Evolutionary conservation across 2,329 filamentous ascomycete species (phyloP).

Genomic region (Cordyceps farinosa): DNA sequence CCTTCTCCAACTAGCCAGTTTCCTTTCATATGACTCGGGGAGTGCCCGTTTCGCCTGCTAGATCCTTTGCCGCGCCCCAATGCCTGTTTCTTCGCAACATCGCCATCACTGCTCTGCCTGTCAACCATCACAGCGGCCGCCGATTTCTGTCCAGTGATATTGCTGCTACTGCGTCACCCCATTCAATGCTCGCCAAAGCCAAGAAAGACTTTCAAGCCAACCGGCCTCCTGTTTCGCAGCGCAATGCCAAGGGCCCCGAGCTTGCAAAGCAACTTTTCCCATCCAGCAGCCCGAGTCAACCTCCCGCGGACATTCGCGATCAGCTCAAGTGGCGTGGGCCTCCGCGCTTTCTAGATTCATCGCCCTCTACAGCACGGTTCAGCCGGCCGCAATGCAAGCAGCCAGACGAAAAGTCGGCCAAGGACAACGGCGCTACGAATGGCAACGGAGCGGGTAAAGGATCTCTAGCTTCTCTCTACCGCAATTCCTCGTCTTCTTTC

Average conservation of each 20-base stretch:
- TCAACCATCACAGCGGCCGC: conserved; percentile 10
- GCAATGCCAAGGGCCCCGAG: conserved; percentile 24
- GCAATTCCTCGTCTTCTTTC: conserved; percentile 46
- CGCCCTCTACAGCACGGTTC: conserved; percentile 34
- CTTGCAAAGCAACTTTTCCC: conserved; percentile 53
- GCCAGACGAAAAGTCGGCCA: conserved; percentile 9
- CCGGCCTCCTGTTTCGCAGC: conserved; percentile 27
- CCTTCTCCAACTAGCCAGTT: background rate
- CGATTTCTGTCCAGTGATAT: conserved; percentile 12
- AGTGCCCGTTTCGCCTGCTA: conserved; percentile 28
- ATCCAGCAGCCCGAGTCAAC: conserved; percentile 50
- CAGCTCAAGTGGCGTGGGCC: conserved; percentile 43
- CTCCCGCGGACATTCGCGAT: conserved; percentile 47
- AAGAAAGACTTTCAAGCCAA: conserved; percentile 39
- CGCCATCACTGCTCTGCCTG: conserved; percentile 26
- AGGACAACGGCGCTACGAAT: background rate
- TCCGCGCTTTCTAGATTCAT: conserved; percentile 32
- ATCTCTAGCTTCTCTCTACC: conserved; percentile 42
- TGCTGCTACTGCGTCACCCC: conserved; percentile 12
- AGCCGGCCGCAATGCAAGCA: conserved; percentile 21
- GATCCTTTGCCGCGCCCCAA: conserved; percentile 37
- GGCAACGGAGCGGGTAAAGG: conserved; percentile 19
- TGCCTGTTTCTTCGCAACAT: conserved; percentile 22
- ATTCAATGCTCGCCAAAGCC: conserved; percentile 36
- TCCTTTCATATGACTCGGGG: conserved; percentile 32